Base-by-base conservation (phyloP, 352 stramenopile species). In the Phytophthora cryptogea region DNA sequence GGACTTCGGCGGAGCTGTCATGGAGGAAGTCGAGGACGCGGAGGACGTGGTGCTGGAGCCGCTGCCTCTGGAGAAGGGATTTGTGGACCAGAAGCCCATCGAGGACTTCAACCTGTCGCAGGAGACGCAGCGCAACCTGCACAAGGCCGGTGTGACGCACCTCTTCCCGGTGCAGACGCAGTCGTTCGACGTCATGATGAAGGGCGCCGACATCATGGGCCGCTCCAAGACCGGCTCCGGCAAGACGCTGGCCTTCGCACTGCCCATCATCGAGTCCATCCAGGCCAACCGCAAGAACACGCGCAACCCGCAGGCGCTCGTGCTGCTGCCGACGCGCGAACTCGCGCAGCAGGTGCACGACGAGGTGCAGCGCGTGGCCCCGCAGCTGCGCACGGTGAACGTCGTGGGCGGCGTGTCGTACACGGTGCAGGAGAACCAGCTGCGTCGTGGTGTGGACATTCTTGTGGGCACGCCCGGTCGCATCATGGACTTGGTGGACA, bases 281-380 rank as follows among this genome's bases (percentile, higher is more conserved):
- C 23, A 88, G 35, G 62, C 81, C 6, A 74, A 81, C 40, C 49
- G 61, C 40, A 75, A 69, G 45, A 43, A 65, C 10, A 55, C 66
- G 44, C 63, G 70, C 26, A 68, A 89, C 36, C 97, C 97, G 30
- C 84, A 89, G 37, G 88, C 98, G 46, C 72, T 99, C 8, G 89
- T 99, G 16, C 74, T 99, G 59, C 88, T 98, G 16, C 97, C 97
- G 0, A 99, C 97, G 26, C 92, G 97, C 30, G 97, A 99, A 83
- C 83, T 99, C 37, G 96, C 96, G 36, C 88, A 94, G 66, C 97
- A 99, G 72, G 98, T 99, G 48, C 74, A 93, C 49, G 94, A 98
- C 40, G 94, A 98, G 63, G 74, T 93, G 47, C 74, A 80, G 54
- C 79, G 82, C 36, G 74, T 94, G 53, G 84, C 90, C n/a, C 82